A percentile compares a stretch with the other conserved stretches of the same genome.
phyloP scores from a whole-genome alignment of 78 protist species.

The Isochrysis galbana region DNA sequence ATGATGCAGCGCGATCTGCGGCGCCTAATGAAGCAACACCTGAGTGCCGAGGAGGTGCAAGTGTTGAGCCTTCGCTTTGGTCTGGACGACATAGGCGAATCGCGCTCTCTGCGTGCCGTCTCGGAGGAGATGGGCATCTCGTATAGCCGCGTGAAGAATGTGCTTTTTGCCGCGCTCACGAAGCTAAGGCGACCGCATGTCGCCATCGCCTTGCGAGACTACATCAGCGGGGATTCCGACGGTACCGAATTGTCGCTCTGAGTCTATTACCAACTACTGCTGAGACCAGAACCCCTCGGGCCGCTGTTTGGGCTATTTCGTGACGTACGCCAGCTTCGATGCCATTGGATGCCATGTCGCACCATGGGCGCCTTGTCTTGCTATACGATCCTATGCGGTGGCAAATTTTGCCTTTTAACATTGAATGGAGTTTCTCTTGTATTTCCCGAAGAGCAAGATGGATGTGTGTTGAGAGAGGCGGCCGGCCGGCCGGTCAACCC shows the following conservation, averaged over 20 bases:
- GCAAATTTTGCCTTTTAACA: too few relatives aligned
- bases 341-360: too few relatives aligned
- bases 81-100: not conserved
- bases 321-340: too few relatives aligned
- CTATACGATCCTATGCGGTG: too few relatives aligned
- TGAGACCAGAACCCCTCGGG: too few relatives aligned
- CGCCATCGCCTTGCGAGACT: not conserved
- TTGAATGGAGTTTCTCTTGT: too few relatives aligned
- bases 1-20: not conserved
- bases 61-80: not conserved
- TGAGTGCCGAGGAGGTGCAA: not conserved
- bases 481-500: too few relatives aligned
- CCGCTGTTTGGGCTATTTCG: too few relatives aligned
- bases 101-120: not conserved
- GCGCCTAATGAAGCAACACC: not conserved
- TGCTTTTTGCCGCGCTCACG: not conserved
- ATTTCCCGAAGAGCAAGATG: too few relatives aligned
- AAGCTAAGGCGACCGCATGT: not conserved
- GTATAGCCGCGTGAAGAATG: not conserved
- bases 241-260: not conserved
- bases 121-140: not conserved
- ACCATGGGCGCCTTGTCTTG: too few relatives aligned
- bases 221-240: not conserved
- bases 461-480: too few relatives aligned
- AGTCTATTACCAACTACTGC: not conserved